Evolutionary conservation across 2,329 filamentous ascomycete species (phyloP).

Genomic region (Nemania abortiva): DNA sequence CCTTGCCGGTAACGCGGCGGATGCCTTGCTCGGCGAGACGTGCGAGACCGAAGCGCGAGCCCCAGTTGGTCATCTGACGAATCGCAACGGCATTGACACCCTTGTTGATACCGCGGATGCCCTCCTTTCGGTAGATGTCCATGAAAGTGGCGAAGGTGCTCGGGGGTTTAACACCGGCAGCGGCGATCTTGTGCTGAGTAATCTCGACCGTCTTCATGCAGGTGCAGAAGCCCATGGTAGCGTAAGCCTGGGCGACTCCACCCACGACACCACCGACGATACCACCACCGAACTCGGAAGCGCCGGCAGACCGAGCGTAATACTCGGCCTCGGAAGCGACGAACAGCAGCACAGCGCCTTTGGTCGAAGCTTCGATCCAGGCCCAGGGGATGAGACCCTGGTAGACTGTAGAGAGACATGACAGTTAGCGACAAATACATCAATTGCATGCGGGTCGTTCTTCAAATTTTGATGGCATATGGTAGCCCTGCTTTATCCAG

Average conservation of each 20-base stretch:
- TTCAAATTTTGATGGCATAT: not conserved
- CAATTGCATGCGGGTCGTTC: not conserved
- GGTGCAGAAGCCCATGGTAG: conserved; percentile 99
- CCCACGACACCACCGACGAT: conserved; percentile 93
- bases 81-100: conserved; percentile 99
- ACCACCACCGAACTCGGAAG: conserved; percentile 86
- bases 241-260: conserved; percentile 97
- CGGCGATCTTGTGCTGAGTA: conserved; percentile 95
- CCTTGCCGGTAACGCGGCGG: conserved; percentile 81
- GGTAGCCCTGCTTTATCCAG: not conserved
- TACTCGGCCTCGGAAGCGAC: conserved; percentile 98
- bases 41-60: conserved; percentile 92
- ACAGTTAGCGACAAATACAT: conserved; percentile 15
- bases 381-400: conserved; percentile 99
- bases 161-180: conserved; percentile 83
- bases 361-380: conserved; percentile 99
- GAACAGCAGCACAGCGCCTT: conserved; percentile 98
- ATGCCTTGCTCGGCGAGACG: conserved; percentile 92
- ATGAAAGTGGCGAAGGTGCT: conserved; percentile 95
- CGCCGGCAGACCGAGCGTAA: conserved; percentile 86
- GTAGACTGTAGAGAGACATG: conserved; percentile 75
- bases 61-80: conserved; percentile 99
- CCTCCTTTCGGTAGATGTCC: conserved; percentile 95
- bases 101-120: conserved; percentile 95
- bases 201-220: conserved; percentile 99